Conservation (phyloP, 2,329 filamentous ascomycete species). For the Neonectria sp. region DNA sequence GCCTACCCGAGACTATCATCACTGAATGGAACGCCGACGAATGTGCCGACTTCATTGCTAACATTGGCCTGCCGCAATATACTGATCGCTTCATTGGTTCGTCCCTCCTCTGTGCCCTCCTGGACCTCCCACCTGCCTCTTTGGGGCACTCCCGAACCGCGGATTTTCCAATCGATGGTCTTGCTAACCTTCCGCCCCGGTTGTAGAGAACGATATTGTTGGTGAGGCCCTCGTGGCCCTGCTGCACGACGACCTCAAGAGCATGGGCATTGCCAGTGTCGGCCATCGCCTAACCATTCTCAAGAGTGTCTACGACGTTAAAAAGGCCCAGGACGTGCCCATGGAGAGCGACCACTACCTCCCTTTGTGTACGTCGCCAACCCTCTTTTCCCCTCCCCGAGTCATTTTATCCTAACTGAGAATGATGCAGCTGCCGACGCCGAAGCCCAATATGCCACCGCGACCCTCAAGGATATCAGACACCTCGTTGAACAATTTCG, state of each 20-base stretch:
- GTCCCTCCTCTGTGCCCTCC: slow-evolving; percentile 52
- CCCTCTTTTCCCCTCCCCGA: slow-evolving; percentile 27
- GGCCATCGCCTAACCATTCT: slow-evolving; percentile 95
- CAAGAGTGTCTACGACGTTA: slow-evolving; percentile 96
- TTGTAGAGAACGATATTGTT: slow-evolving; percentile 90
- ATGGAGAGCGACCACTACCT: slow-evolving; percentile 95
- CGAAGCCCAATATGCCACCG: slow-evolving; percentile 86
- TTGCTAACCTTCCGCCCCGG: slow-evolving; percentile 37
- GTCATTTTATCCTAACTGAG: slow-evolving; percentile 40
- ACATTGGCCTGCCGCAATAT: slow-evolving; percentile 86
- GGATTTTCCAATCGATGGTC: neutral
- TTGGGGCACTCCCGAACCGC: neutral
- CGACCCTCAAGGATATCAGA: slow-evolving; percentile 93
- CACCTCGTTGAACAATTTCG: slow-evolving; percentile 91
- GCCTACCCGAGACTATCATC: slow-evolving; percentile 81
- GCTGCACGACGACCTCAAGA: slow-evolving; percentile 93
- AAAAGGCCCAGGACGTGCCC: slow-evolving; percentile 92
- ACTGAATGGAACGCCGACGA: slow-evolving; percentile 89
- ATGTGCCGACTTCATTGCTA: slow-evolving; percentile 89
- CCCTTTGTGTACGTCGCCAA: slow-evolving; percentile 78
- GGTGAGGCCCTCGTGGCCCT: slow-evolving; percentile 92
- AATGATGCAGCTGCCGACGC: slow-evolving; percentile 83
- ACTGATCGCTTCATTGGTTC: slow-evolving; percentile 86
- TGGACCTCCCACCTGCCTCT: slow-evolving; percentile 1
- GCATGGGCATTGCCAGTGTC: slow-evolving; percentile 93